Evolutionary conservation across 2,329 filamentous ascomycete species (phyloP).

Genomic region (Hypoxylon sp.): DNA sequence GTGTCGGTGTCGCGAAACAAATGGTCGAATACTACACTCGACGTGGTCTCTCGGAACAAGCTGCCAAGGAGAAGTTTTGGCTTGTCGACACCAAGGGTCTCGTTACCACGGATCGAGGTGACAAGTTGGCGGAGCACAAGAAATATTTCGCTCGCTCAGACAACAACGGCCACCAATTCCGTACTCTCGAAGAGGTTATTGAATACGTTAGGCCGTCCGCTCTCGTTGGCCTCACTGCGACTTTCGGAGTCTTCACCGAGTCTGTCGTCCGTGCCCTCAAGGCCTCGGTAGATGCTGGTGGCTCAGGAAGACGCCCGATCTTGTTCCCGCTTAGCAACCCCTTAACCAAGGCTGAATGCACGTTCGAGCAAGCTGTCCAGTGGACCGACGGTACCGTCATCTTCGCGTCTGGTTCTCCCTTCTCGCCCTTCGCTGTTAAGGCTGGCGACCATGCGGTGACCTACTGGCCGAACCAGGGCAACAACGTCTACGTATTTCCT

Average conservation of each 20-base stretch:
- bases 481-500: slow-evolving; percentile 94
- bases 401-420: slow-evolving; percentile 96
- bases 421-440: slow-evolving; percentile 78
- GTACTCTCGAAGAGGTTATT: slow-evolving; percentile 88
- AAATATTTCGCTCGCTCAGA: slow-evolving; percentile 76
- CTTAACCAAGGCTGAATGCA: slow-evolving; percentile 96
- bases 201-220: slow-evolving; percentile 96
- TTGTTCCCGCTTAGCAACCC: slow-evolving; percentile 98
- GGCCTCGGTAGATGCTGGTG: slow-evolving; percentile 71
- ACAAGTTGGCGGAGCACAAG: slow-evolving; percentile 92
- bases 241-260: slow-evolving; percentile 93
- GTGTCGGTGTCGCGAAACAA: slow-evolving; percentile 97
- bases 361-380: slow-evolving; percentile 90
- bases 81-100: slow-evolving; percentile 97
- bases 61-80: slow-evolving; percentile 93
- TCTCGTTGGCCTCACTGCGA: slow-evolving; percentile 92
- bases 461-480: slow-evolving; percentile 85
- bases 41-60: slow-evolving; percentile 87
- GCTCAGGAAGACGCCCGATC: slow-evolving; percentile 82
- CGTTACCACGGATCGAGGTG: slow-evolving; percentile 91
- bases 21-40: slow-evolving; percentile 97
- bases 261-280: slow-evolving; percentile 80
- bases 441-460: slow-evolving; percentile 69
- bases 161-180: slow-evolving; percentile 77
- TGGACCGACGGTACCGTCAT: slow-evolving; percentile 92